phyloP scores from a whole-genome alignment of 148 eudicot genomes.

The Camellia japonica region DNA sequence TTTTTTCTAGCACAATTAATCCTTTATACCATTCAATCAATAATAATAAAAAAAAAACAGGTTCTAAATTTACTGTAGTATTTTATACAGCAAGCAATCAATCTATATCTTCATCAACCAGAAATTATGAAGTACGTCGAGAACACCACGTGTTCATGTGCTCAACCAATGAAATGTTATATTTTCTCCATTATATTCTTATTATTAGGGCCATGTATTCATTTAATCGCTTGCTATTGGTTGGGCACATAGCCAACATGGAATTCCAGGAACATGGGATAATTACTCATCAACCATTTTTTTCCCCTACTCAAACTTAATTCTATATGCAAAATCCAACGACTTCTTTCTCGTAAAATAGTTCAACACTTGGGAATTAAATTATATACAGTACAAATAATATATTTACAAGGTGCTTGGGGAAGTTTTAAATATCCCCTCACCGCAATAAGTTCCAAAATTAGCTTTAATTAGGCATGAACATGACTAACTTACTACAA shows the following conservation, averaged over 20 bases:
- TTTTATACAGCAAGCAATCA: background rate
- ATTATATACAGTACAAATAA: background rate
- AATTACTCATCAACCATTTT: background rate
- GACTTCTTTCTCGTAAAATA: background rate
- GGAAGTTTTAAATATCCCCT: background rate
- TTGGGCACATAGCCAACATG: no score
- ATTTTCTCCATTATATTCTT: no score
- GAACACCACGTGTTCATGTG: no score
- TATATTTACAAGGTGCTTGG: background rate
- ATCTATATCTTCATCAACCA: background rate
- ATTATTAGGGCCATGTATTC: no score
- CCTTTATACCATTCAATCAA: background rate
- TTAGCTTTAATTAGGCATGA: background rate
- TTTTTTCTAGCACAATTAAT: background rate
- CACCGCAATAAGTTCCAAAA: background rate
- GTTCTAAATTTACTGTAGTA: background rate
- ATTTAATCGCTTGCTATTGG: no score
- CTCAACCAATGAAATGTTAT: no score
- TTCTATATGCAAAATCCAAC: background rate
- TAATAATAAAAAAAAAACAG: background rate
- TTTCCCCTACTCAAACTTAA: background rate
- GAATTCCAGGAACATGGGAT: no score
- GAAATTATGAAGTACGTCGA: no score
- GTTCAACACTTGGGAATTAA: background rate
- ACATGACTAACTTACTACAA: constrained; percentile 26